Evolutionary conservation across 192 early-diverging fungal genomes (phyloP).

Genomic region (Chytriomyces hyalinus): DNA sequence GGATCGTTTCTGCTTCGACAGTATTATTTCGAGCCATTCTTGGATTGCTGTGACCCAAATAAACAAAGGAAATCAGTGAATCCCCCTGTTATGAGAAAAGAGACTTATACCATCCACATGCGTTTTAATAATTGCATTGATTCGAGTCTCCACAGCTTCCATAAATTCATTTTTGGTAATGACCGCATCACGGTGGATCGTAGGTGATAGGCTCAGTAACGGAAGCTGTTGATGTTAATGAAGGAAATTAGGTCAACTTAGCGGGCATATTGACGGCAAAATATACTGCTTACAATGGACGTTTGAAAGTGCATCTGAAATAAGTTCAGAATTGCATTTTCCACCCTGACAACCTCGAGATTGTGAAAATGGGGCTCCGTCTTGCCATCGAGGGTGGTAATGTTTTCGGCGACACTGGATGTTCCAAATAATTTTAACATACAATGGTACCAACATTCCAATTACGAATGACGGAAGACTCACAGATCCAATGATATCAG

Average conservation of each 20-base stretch:
- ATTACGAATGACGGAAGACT: conserved; percentile 4
- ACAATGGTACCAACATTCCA: conserved; percentile 24
- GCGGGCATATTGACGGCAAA: conserved; percentile 20
- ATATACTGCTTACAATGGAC: conserved; percentile 58
- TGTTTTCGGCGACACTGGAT: conserved; percentile 68
- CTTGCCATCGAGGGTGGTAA: conserved; percentile 54
- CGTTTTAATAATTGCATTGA: conserved; percentile 78
- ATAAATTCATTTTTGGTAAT: conserved; percentile 89
- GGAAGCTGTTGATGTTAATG: conserved; percentile 56
- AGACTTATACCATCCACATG: conserved; percentile 66
- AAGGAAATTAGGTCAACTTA: not conserved
- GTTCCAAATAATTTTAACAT: not conserved
- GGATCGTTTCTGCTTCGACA: conserved; percentile 82
- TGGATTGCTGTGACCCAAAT: conserved; percentile 64
- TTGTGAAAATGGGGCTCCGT: conserved; percentile 69
- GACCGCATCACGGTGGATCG: conserved; percentile 85
- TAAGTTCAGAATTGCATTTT: conserved; percentile 75
- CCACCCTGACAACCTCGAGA: conserved; percentile 67
- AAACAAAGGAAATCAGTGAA: conserved; percentile 11
- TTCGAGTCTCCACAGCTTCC: conserved; percentile 75
- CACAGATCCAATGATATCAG: conserved; percentile 81
- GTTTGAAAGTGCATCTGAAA: conserved; percentile 83
- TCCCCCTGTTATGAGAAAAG: not conserved
- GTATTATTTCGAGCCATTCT: conserved; percentile 70
- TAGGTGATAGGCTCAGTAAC: conserved; percentile 67